Percentiles rank a stretch among this genome's conserved stretches.
These are phyloP conservation scores for Tulasnella sp. DNA, from an alignment of 768 basidiomycete species.

Conservation along the genomic window DNA sequence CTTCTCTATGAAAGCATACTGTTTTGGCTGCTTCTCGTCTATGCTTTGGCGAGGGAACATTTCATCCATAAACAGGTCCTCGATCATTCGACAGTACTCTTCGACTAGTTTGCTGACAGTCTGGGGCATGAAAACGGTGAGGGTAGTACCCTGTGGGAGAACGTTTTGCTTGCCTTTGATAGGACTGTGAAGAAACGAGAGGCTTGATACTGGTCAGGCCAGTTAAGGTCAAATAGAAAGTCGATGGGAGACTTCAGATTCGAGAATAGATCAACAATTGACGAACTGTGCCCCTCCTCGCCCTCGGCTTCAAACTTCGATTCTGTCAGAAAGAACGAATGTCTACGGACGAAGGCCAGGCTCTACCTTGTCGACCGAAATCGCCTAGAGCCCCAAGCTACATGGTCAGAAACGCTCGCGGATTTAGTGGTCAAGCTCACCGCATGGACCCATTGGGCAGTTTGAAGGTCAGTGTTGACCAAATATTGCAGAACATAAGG, in stretches of 20 bases:
- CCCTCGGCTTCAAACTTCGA: slow-evolving; percentile 74
- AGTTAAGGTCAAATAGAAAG: slow-evolving; percentile 83
- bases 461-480: slow-evolving; percentile 81
- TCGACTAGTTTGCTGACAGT: slow-evolving; percentile 88
- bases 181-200: slow-evolving; percentile 86
- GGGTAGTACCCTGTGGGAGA: background rate
- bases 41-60: slow-evolving; percentile 79
- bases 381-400: slow-evolving; percentile 52
- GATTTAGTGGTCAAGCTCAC: slow-evolving; percentile 45
- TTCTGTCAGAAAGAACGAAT: background rate
- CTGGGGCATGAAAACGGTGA: slow-evolving; percentile 41
- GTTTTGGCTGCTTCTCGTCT: slow-evolving; percentile 73
- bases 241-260: slow-evolving; percentile 86
- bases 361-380: slow-evolving; percentile 73
- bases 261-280: slow-evolving; percentile 93
- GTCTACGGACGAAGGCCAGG: background rate
- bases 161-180: slow-evolving; percentile 58
- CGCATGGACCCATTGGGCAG: slow-evolving; percentile 88
- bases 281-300: slow-evolving; percentile 84
- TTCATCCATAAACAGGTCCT: slow-evolving; percentile 87
- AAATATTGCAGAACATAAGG: slow-evolving; percentile 87
- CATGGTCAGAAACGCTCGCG: background rate
- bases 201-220: slow-evolving; percentile 86
- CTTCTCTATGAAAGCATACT: slow-evolving; percentile 80
- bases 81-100: slow-evolving; percentile 83